phyloP scores from a whole-genome alignment of 2,329 filamentous ascomycete species.

The Lachnellula occidentalis region DNA sequence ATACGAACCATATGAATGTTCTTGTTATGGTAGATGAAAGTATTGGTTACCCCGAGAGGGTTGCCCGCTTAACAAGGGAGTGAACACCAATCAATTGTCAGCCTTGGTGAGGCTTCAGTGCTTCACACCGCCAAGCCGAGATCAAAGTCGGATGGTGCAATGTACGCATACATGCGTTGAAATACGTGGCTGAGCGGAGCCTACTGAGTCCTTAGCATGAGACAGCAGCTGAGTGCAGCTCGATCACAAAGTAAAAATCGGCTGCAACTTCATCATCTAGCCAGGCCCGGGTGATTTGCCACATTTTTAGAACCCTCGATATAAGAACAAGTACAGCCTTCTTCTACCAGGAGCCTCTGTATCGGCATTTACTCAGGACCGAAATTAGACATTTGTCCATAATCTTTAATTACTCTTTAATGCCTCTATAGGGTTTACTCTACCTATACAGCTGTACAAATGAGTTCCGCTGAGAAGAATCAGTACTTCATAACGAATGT shows the following conservation, averaged over 20 bases:
- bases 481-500: slow-evolving; percentile 56
- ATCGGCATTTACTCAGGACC: neutral
- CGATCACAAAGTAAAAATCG: neutral
- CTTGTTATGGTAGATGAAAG: neutral
- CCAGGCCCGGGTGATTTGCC: neutral
- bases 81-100: neutral
- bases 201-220: neutral
- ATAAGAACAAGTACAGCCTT: neutral
- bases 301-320: neutral
- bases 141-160: neutral
- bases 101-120: neutral
- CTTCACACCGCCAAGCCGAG: neutral
- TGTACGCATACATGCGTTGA: neutral
- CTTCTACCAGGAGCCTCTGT: neutral
- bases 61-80: neutral
- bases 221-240: neutral
- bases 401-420: neutral
- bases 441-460: slow-evolving; percentile 15
- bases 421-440: slow-evolving; percentile 11
- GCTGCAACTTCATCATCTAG: neutral
- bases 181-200: neutral
- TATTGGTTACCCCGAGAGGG: neutral
- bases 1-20: neutral
- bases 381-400: neutral
- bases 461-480: slow-evolving; percentile 40